Percentiles rank a stretch among this genome's conserved stretches.
Evolutionary conservation across 2,329 filamentous ascomycete genomes (phyloP).

Genomic region (Lecanoromycetidae sp.): DNA sequence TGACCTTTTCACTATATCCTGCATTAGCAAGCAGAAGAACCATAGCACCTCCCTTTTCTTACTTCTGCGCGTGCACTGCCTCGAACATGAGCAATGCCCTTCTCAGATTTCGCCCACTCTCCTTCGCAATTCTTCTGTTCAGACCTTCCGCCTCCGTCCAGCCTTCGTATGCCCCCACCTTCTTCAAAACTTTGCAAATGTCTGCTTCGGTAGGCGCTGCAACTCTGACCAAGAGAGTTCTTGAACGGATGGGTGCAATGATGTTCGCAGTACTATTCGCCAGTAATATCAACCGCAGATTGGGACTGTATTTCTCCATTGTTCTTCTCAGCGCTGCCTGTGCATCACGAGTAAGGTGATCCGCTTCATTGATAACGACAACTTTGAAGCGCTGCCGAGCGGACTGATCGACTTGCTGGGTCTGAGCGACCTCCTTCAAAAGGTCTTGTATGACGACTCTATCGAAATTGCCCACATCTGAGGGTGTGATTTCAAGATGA

Average conservation of each 20-base stretch:
- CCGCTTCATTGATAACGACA: conserved; percentile 97
- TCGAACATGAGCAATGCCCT: conserved; percentile 93
- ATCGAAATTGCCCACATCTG: conserved; percentile 92
- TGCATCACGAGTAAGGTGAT: conserved; percentile 84
- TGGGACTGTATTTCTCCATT: conserved; percentile 99
- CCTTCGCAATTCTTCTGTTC: conserved; percentile 73
- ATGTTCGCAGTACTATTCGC: conserved; percentile 97
- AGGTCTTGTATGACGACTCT: conserved; percentile 91
- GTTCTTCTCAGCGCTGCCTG: conserved; percentile 89
- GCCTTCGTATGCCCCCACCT: conserved; percentile 64
- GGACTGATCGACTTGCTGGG: conserved; percentile 89
- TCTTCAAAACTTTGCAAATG: conserved; percentile 63
- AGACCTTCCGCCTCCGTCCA: conserved; percentile 67
- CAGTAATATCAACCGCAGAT: conserved; percentile 77
- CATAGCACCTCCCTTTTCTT: conserved; percentile 28
- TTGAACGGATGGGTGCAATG: conserved; percentile 90
- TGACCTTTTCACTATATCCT: conserved; percentile 65
- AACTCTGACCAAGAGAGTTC: conserved; percentile 83
- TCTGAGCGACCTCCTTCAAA: conserved; percentile 95
- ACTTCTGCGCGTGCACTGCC: conserved; percentile 95
- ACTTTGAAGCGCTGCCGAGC: conserved; percentile 95
- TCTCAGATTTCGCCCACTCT: conserved; percentile 82
- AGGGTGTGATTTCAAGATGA: conserved; percentile 95
- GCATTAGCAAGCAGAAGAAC: background rate
- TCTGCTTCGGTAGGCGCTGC: conserved; percentile 76